A percentile compares a stretch with the other conserved stretches of the same genome.
Evolutionary conservation across 129 eudicot genomes (phyloP).

Genomic region (Cynara cardunculus): DNA sequence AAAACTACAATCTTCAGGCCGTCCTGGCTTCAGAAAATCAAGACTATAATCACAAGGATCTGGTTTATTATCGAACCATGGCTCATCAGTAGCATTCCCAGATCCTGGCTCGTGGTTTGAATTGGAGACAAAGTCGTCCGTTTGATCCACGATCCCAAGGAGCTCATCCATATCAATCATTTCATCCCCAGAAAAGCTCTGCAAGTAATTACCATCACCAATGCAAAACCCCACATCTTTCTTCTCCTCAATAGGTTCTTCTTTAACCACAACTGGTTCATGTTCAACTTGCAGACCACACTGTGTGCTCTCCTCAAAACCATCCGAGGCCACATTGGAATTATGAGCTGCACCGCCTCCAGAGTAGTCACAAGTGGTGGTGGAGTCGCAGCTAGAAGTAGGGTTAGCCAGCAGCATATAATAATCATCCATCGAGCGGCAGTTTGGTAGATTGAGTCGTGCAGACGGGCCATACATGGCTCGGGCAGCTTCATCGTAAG

Average conservation of each 20-base stretch:
- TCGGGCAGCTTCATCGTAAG: slow-evolving; percentile 86
- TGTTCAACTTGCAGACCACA: neutral
- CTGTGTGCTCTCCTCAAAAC: neutral
- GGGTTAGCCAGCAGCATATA: neutral
- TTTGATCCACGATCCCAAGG: slow-evolving; percentile 21
- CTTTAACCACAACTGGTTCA: slow-evolving; percentile 10
- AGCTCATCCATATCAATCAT: slow-evolving; percentile 67
- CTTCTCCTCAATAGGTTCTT: neutral
- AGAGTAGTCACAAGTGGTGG: slow-evolving; percentile 27
- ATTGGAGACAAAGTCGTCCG: neutral
- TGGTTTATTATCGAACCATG: neutral
- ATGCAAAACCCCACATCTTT: neutral
- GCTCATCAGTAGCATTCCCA: neutral
- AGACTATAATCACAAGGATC: slow-evolving; percentile 23
- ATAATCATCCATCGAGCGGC: slow-evolving; percentile 4
- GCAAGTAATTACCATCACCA: slow-evolving; percentile 23
- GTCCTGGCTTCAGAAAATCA: slow-evolving; percentile 56
- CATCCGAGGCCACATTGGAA: neutral
- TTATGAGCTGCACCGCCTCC: slow-evolving; percentile 33
- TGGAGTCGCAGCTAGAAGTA: slow-evolving; percentile 37
- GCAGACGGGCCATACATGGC: slow-evolving; percentile 84
- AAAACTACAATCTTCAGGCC: slow-evolving; percentile 49
- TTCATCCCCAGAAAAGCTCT: slow-evolving; percentile 38
- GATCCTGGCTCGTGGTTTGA: neutral
- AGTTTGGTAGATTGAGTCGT: slow-evolving; percentile 54